Conservation (phyloP, 2,329 filamentous ascomycete species). For the Lachnellula hyalina region DNA sequence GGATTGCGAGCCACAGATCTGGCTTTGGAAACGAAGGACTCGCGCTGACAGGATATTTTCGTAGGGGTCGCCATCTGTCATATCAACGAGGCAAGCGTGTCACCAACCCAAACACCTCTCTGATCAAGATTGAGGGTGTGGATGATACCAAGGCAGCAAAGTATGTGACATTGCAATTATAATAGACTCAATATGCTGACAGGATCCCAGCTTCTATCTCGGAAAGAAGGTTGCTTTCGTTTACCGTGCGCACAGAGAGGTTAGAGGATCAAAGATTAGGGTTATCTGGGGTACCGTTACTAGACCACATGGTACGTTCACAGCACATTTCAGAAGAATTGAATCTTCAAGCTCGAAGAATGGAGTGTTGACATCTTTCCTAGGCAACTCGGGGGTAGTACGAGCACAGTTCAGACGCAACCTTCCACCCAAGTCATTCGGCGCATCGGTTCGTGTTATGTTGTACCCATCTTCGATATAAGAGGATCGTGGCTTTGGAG, state of each 20-base stretch:
- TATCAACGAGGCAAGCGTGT: conserved; percentile 94
- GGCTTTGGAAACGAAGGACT: conserved; percentile 4
- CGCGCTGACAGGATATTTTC: conserved; percentile 21
- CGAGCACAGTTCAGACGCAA: conserved; percentile 96
- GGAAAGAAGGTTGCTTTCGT: conserved; percentile 99
- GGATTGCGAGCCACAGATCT: conserved; percentile 4
- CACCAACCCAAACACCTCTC: conserved; percentile 82
- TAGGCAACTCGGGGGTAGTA: conserved; percentile 96
- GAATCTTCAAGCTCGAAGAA: background rate
- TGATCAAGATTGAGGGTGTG: conserved; percentile 99
- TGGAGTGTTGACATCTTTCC: conserved; percentile 10
- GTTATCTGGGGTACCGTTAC: conserved; percentile 99
- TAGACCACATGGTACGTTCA: conserved; percentile 76
- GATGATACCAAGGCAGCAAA: conserved; percentile 83
- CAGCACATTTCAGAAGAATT: background rate
- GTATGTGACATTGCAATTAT: conserved; percentile 45
- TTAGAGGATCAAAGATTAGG: conserved; percentile 96
- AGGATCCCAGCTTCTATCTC: conserved; percentile 69
- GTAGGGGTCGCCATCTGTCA: conserved; percentile 94
- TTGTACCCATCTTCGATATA: conserved; percentile 98
- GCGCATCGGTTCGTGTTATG: conserved; percentile 94
- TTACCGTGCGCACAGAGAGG: conserved; percentile 91
- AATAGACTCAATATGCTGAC: conserved; percentile 16
- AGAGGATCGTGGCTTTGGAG: conserved; percentile 45
- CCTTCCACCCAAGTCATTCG: conserved; percentile 94